Percentiles rank a stretch among this genome's conserved stretches.
Evolutionary conservation across 495 filamentous ascomycete genomes (phyloP).

Genomic region (Penicillium chermesinum): DNA sequence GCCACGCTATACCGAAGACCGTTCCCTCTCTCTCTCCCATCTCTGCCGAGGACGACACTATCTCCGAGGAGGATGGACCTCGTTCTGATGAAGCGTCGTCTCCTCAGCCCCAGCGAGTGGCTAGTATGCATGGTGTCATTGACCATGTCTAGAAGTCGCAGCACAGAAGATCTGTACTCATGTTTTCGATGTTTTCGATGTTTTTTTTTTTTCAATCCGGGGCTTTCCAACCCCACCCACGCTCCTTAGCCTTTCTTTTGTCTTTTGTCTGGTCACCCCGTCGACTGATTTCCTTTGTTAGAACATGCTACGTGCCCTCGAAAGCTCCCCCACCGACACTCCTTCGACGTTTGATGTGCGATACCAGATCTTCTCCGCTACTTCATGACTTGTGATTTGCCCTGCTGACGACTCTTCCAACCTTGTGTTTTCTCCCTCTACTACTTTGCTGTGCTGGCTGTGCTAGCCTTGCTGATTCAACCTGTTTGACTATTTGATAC

Average conservation of each 20-base stretch:
- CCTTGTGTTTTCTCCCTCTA: constrained; percentile 1
- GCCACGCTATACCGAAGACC: constrained; percentile 62
- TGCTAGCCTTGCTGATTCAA: constrained; percentile 6
- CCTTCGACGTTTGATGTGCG: constrained; percentile 12
- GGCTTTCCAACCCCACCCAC: constrained; percentile 13
- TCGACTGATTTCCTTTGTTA: not conserved
- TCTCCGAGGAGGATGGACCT: constrained; percentile 23
- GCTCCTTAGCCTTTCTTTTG: constrained; percentile 33
- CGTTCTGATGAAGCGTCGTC: constrained; percentile 23
- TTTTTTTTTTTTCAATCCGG: constrained; percentile 1
- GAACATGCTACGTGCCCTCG: not conserved
- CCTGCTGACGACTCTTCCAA: not conserved
- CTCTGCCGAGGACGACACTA: constrained; percentile 39
- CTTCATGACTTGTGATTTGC: not conserved
- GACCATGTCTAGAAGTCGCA: constrained; percentile 43
- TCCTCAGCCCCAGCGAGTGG: constrained; percentile 48
- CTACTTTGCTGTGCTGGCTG: constrained; percentile 9
- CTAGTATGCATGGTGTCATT: constrained; percentile 58
- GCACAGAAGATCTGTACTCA: not conserved
- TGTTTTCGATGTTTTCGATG: not conserved
- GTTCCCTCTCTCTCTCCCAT: constrained; percentile 44
- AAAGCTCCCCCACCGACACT: not conserved
- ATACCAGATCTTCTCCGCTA: constrained; percentile 6
- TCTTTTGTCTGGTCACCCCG: constrained; percentile 24
- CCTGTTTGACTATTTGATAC: constrained; percentile 39